Evolutionary conservation across 306 rosid species (phyloP).

Genomic region (Vigna hirtella): DNA sequence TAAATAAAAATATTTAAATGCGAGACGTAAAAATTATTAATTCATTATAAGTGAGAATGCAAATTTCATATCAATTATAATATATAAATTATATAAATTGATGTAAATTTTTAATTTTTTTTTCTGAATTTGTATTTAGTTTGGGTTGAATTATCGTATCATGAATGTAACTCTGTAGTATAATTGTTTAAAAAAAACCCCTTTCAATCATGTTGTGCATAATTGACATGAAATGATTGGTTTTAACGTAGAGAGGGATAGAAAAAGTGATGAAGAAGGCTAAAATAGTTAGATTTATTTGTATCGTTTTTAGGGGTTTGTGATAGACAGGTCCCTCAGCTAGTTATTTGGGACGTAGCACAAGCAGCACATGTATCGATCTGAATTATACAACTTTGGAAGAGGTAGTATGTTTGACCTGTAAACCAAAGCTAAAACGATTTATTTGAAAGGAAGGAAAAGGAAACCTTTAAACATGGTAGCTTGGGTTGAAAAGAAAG

Average conservation of each 20-base stretch:
- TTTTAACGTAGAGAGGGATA: background rate
- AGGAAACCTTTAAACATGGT: constrained; percentile 55
- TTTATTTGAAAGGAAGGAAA: constrained; percentile 43
- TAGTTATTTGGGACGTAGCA: constrained; percentile 39
- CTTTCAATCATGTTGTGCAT: too few species aligned
- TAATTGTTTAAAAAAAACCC: too few species aligned
- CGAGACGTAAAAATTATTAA: too few species aligned
- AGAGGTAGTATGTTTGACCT: constrained; percentile 56
- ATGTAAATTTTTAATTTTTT: too few species aligned
- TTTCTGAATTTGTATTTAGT: too few species aligned
- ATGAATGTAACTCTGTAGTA: too few species aligned
- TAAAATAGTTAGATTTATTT: background rate
- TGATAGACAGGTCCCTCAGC: background rate
- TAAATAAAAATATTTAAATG: too few species aligned
- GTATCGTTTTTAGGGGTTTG: background rate
- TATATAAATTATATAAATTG: too few species aligned
- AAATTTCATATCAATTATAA: too few species aligned
- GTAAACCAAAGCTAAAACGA: constrained; percentile 52
- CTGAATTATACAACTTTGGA: constrained; percentile 36
- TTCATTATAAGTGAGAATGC: too few species aligned
- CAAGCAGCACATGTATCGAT: constrained; percentile 24
- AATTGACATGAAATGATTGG: too few species aligned
- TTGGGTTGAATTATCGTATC: too few species aligned
- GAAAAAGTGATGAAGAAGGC: background rate
- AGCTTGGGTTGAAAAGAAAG: constrained; percentile 56